Conservation (phyloP, 768 basidiomycete species). For the Guyanaporus albipodus region DNA sequence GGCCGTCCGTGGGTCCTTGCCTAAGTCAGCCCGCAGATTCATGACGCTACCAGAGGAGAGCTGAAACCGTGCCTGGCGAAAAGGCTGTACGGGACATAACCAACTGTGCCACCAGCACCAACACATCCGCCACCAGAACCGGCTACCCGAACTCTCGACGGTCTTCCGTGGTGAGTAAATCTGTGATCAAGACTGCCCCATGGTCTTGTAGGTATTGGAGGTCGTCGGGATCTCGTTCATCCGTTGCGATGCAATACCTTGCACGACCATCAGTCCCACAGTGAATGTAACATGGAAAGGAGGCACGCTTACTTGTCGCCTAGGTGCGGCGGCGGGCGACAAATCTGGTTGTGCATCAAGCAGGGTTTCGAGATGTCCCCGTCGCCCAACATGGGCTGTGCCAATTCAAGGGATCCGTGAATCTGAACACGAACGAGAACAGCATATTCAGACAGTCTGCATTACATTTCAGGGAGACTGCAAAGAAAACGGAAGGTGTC, state of each 20-base stretch:
- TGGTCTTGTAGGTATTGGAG: constrained; percentile 31
- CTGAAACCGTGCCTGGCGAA: constrained; percentile 41
- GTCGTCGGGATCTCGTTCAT: constrained; percentile 37
- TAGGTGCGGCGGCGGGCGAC: constrained; percentile 19
- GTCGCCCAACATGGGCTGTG: constrained; percentile 2
- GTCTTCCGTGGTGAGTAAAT: constrained; percentile 42
- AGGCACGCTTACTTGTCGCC: constrained; percentile 19
- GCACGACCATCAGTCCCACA: constrained; percentile 1
- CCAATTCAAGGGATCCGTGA: constrained; percentile 4
- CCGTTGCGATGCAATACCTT: constrained; percentile 38
- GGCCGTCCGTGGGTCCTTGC: constrained; percentile 40
- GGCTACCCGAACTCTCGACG: constrained; percentile 38
- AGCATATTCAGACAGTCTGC: constrained; percentile 1
- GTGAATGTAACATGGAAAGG: constrained; percentile 33
- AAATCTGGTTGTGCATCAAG: constrained; percentile 19
- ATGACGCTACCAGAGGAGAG: constrained; percentile 40
- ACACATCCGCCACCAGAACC: constrained; percentile 40
- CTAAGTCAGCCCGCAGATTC: constrained; percentile 38
- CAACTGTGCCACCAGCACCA: constrained; percentile 41
- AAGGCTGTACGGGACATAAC: constrained; percentile 33
- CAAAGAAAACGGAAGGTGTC: neutral
- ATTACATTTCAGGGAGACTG: neutral
- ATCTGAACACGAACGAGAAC: neutral
- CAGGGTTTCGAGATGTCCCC: too few species aligned
- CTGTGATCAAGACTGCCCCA: constrained; percentile 40